Evolutionary conservation across 371 early-diverging fungal genomes (phyloP), one percentile per base, ranked within the genome.

Genomic region (Lichtheimia hyalospora): DNA sequence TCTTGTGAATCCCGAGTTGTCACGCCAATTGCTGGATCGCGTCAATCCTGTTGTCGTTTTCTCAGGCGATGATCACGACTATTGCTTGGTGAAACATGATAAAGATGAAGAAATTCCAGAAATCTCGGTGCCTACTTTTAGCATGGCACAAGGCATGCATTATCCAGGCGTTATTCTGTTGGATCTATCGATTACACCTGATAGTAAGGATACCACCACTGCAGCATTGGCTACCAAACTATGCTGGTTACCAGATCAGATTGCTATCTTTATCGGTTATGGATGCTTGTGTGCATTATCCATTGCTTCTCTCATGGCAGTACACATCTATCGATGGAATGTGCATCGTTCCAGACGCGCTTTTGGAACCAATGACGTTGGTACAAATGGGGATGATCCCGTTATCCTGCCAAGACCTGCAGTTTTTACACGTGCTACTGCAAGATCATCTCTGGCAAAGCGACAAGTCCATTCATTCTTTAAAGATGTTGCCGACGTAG

Each of bases 1-100:
- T 66, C 71, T 95, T 63, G 70, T 96, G 3, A 66, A 62, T 5
- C 66, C 82, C 14, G 56, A 71, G 5, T 61, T 91, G 1, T 80
- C 91, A 0, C 40, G 65, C 1, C 39, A 71, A 23, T 75, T 97
- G n/a, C 70, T 96, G 12, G 60, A 75, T 0, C 74, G 52, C 1
- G 64, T 94, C 13, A 63, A 83, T 18, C 96, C 97, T 0, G 66
- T 68, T 0, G 72, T 88, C 5, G 77, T 94, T 2, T 87, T 96
- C 56, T 92, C 92, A 49, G 97, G 95, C 16, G 96, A 97, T 63
- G 96, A 97, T 68, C 96, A 97, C 62, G 96, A 96, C 61, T 89
- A 90, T 66, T 97, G 97, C 66, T 74, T 72, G 50, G 71, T 87
- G 1, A 50, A 64, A 2, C 91, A 90, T 59, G 50, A 52, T 21